These are phyloP conservation scores for Thelephora terrestris DNA, from an alignment of 1,284 basidiomycete species.

Conservation along the genomic window DNA sequence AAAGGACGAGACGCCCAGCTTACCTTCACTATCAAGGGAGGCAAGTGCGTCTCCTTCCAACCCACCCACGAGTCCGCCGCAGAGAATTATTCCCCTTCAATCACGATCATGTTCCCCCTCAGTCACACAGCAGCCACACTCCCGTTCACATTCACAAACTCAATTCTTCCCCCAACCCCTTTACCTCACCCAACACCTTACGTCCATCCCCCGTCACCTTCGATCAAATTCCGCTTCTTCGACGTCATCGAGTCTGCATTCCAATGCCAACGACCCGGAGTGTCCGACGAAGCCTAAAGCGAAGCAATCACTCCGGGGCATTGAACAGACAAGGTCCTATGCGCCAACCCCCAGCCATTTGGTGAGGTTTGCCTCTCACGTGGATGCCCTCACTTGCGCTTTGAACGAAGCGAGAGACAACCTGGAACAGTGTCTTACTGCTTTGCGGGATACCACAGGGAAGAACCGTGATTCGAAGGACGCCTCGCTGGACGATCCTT, in stretches of 20 bases:
- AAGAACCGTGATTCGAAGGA: background rate
- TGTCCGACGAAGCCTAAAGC: background rate
- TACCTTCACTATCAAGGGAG: constrained; percentile 16
- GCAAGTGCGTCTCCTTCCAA: constrained; percentile 8
- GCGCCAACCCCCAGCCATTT: constrained; percentile 62
- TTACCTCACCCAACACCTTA: too few relatives aligned
- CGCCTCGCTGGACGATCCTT: constrained; percentile 7
- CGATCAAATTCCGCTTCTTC: constrained; percentile 1
- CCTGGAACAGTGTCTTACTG: constrained; percentile 46
- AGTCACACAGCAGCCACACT: too few relatives aligned
- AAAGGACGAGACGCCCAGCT: constrained; percentile 38
- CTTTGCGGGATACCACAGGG: constrained; percentile 32
- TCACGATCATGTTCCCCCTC: background rate
- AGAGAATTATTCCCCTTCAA: constrained; percentile 1
- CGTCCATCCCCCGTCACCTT: background rate
- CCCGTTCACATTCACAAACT: too few relatives aligned
- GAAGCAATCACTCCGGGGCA: constrained; percentile 10
- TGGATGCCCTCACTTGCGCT: constrained; percentile 55
- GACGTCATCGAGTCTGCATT: background rate
- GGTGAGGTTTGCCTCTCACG: constrained; percentile 56
- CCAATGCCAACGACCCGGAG: background rate
- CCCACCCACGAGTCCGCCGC: constrained; percentile 3
- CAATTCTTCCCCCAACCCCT: too few relatives aligned
- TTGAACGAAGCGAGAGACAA: constrained; percentile 57
- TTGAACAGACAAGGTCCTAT: constrained; percentile 37